Conservation (phyloP, 768 basidiomycete genomes). For the Boletus vermiculosoides region DNA sequence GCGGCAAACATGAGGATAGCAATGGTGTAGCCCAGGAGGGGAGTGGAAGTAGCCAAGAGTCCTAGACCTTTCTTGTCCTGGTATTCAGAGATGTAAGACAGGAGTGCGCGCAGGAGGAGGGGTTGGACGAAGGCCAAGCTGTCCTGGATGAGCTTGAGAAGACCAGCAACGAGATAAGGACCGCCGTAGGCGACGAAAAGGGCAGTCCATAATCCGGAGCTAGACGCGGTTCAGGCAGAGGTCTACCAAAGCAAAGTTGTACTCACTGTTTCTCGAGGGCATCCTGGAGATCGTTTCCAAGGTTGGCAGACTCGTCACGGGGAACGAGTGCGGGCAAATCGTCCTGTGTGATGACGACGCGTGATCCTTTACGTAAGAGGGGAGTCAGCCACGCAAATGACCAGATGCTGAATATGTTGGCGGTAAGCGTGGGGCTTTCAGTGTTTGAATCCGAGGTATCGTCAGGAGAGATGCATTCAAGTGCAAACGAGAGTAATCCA, state of each 20-base stretch:
- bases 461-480: conserved; percentile 74
- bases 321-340: conserved; percentile 78
- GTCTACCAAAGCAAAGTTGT: background rate
- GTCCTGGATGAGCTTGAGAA: conserved; percentile 79
- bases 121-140: conserved; percentile 82
- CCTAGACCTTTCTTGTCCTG: conserved; percentile 44
- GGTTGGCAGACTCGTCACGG: conserved; percentile 64
- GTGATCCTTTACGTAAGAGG: conserved; percentile 67
- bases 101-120: conserved; percentile 74
- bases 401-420: conserved; percentile 81
- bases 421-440: conserved; percentile 71
- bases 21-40: conserved; percentile 71
- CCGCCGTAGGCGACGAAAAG: conserved; percentile 77
- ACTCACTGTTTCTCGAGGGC: conserved; percentile 67
- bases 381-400: conserved; percentile 87
- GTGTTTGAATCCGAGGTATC: conserved; percentile 38
- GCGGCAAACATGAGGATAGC: conserved; percentile 78
- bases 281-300: conserved; percentile 58
- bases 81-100: conserved; percentile 81
- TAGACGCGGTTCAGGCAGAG: conserved; percentile 24
- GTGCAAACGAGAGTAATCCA: conserved; percentile 51
- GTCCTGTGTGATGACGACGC: conserved; percentile 71
- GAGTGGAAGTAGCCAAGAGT: conserved; percentile 31
- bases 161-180: conserved; percentile 61
- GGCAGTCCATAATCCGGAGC: conserved; percentile 67